Evolutionary conservation across 345 rosid species (phyloP).

Genomic region (Euphorbia tirucalli): DNA sequence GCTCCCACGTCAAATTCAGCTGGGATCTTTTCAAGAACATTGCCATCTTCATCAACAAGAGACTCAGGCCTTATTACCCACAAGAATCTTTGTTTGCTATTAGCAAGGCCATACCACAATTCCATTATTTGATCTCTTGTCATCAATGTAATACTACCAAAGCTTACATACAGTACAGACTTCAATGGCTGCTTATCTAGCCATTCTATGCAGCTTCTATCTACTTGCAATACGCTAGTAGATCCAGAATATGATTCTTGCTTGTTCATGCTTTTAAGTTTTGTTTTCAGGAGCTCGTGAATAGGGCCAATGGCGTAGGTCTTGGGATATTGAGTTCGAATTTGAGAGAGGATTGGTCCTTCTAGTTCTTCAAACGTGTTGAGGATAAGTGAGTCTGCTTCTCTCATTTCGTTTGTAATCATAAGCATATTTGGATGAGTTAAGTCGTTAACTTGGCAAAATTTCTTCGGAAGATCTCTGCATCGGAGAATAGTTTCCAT

Average conservation of each 20-base stretch:
- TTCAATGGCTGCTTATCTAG: too few relatives aligned
- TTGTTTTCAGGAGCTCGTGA: conserved; percentile 34
- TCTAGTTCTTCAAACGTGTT: conserved; percentile 69
- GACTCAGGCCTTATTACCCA: conserved; percentile 38
- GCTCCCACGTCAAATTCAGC: conserved; percentile 28
- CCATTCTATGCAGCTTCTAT: too few relatives aligned
- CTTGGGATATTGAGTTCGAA: conserved; percentile 34
- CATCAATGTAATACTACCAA: too few relatives aligned
- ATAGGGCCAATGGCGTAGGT: conserved; percentile 57
- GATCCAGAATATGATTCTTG: neutral
- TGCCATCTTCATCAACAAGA: neutral
- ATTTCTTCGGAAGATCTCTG: conserved; percentile 35
- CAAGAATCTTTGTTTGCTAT: conserved; percentile 38
- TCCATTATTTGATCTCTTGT: too few relatives aligned
- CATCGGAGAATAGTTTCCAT: too few relatives aligned
- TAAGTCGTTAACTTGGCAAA: conserved; percentile 32
- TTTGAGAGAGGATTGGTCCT: too few relatives aligned
- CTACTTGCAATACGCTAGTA: conserved; percentile 35
- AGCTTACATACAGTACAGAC: too few relatives aligned
- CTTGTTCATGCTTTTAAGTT: neutral
- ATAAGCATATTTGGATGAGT: conserved; percentile 16
- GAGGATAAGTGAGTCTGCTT: conserved; percentile 27
- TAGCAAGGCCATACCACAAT: too few relatives aligned
- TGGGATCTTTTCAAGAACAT: neutral
- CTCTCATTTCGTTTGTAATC: conserved; percentile 25